A percentile compares a stretch with the other conserved stretches of the same genome.
These are phyloP conservation scores for Umbelopsis sp. DNA, from an alignment of 371 early-diverging fungal genomes.

Conservation along the genomic window DNA sequence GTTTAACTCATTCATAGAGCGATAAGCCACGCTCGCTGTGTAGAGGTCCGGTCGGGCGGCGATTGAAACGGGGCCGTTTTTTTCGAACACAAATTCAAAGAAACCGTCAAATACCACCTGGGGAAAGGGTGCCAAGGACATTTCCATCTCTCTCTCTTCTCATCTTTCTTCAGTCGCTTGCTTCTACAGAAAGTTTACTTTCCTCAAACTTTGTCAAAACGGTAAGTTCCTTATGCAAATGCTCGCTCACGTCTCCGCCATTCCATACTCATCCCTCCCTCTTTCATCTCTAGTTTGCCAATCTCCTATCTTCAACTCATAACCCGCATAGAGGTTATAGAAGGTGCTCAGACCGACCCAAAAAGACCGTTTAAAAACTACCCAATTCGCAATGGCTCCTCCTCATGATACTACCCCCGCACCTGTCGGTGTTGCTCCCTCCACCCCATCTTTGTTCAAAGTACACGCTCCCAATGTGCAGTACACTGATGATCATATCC, in stretches of 20 bases:
- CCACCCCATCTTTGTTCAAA: constrained; percentile 64
- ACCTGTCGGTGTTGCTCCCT: constrained; percentile 39
- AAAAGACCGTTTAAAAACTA: constrained; percentile 55
- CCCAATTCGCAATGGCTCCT: constrained; percentile 32
- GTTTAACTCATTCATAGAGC: too few species aligned
- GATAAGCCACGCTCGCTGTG: background rate
- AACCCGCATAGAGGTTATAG: constrained; percentile 87
- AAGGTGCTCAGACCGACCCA: constrained; percentile 71
- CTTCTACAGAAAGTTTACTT: constrained; percentile 26
- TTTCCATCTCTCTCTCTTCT: constrained; percentile 16
- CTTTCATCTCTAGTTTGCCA: constrained; percentile 67
- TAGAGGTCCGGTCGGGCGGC: background rate
- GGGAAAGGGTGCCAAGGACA: background rate
- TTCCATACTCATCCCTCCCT: background rate
- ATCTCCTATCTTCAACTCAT: constrained; percentile 82
- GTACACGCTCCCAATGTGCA: constrained; percentile 86
- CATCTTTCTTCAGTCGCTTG: constrained; percentile 27
- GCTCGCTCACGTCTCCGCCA: background rate
- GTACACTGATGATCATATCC: constrained; percentile 84
- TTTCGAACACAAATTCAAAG: background rate
- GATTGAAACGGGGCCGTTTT: background rate
- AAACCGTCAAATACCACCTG: background rate
- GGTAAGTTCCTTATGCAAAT: constrained; percentile 25
- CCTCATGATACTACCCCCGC: constrained; percentile 37
- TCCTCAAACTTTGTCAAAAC: constrained; percentile 34